phyloP scores from a whole-genome alignment of 768 basidiomycete species.

The Boletus sp. region DNA sequence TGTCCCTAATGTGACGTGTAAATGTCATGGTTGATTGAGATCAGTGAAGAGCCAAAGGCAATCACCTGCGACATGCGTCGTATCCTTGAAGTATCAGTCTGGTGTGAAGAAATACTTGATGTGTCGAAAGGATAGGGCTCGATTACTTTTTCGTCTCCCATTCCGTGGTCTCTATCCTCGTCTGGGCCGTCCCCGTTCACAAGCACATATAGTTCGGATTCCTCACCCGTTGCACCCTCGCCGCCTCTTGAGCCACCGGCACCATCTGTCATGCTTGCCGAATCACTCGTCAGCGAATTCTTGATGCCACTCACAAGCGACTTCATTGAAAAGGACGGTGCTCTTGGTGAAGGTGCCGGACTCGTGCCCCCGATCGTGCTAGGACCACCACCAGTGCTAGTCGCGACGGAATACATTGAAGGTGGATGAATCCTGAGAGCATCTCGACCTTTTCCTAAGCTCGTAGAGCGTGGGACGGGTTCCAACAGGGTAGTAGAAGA shows the following conservation, averaged over 20 bases:
- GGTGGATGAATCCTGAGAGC: constrained; percentile 9
- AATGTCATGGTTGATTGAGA: background rate
- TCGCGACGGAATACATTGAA: constrained; percentile 13
- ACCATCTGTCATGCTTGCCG: constrained; percentile 7
- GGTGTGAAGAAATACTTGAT: constrained; percentile 23
- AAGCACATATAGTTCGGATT: constrained; percentile 26
- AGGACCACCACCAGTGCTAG: background rate
- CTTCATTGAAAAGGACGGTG: constrained; percentile 23
- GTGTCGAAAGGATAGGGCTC: constrained; percentile 25
- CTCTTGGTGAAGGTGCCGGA: constrained; percentile 13
- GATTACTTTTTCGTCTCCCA: constrained; percentile 17
- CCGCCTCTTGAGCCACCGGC: background rate
- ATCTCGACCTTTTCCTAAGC: constrained; percentile 11
- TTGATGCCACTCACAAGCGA: constrained; percentile 23
- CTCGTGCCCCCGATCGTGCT: constrained; percentile 4
- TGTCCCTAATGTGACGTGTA: constrained; percentile 8
- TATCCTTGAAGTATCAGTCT: constrained; percentile 8
- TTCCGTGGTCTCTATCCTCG: constrained; percentile 4
- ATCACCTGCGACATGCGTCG: constrained; percentile 16
- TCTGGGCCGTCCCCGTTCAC: constrained; percentile 20
- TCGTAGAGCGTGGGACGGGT: constrained; percentile 28
- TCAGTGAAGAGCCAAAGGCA: background rate
- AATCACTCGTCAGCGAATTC: constrained; percentile 17
- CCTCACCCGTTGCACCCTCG: constrained; percentile 4
- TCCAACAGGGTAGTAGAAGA: constrained; percentile 18